A percentile compares a stretch with the other conserved stretches of the same genome.
phyloP scores from a whole-genome alignment of 148 eudicot genomes.

The Diospyros kaki region DNA sequence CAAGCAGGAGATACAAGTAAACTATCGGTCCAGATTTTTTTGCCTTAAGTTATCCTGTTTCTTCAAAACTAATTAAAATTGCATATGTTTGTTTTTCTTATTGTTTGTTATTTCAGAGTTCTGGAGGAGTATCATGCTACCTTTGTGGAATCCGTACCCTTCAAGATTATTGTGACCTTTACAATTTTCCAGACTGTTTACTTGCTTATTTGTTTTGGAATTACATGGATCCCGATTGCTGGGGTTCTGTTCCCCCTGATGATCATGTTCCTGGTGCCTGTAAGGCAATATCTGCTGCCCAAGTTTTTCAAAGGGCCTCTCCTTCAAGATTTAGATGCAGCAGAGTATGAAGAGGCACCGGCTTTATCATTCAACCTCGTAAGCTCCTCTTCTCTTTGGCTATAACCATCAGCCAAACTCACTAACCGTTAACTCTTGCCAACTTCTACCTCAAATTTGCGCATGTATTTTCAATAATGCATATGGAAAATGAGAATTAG shows the following conservation, averaged over 20 bases:
- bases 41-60: background rate
- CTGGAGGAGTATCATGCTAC: slow-evolving; percentile 87
- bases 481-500: too few species aligned
- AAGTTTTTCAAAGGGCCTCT: slow-evolving; percentile 78
- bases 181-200: slow-evolving; percentile 71
- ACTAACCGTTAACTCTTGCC: background rate
- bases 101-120: slow-evolving; percentile 34
- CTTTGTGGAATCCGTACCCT: slow-evolving; percentile 83
- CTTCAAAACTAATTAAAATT: background rate
- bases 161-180: slow-evolving; percentile 66
- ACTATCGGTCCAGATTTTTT: background rate
- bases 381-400: background rate
- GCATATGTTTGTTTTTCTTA: background rate
- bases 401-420: background rate
- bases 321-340: slow-evolving; percentile 86
- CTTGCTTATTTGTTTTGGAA: slow-evolving; percentile 70
- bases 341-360: slow-evolving; percentile 79
- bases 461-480: too few species aligned
- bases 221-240: slow-evolving; percentile 88
- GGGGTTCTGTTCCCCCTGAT: slow-evolving; percentile 76
- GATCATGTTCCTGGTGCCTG: slow-evolving; percentile 86
- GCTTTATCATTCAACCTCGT: slow-evolving; percentile 61
- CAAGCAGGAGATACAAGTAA: slow-evolving; percentile 81
- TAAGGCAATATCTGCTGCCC: slow-evolving; percentile 72
- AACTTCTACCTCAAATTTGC: too few species aligned